Base-by-base conservation (phyloP, 441 rosid species). In the Capsella rubella region DNA sequence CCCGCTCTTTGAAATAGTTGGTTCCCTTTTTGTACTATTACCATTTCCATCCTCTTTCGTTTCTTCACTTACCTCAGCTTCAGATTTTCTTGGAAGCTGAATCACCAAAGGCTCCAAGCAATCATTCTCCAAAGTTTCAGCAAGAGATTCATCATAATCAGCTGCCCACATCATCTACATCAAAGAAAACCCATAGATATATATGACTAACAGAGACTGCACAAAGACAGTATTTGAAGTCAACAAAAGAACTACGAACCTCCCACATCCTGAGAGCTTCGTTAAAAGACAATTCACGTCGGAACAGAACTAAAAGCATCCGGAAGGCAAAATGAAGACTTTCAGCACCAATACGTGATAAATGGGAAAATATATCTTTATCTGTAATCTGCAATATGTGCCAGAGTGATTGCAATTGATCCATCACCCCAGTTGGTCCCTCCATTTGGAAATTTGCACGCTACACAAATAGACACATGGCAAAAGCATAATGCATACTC, bases 81-180 rank as follows among this genome's bases (percentile, higher is more conserved):
- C 86, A 64, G 84, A 56, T 65, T 86, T 83, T 59, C 73, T 68
- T 8, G 88, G 88, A 73, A 85, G 78, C 67, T 86, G 86, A 72
- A 93, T 68, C 76, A 84, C 82, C 83, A 93, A 79, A 34, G 91
- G 84, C 82, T 90, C 90, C 69, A 87, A 81, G 80, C 97, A 93
- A 70, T 86, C 84, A 76, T 84, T 88, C 80, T 76, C 96, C 75
- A 93, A 69, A 74, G 80, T 74, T 82, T 75, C 81, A 46, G 79
- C 77, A 37, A 79, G 14, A 67, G 92, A 86, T 73, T 91, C 91
- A 64, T 91, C 92, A 78, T 82, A 93, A 81, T 91, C 98, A 79
- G 97, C 96, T 78, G 97, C 98, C 98, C 98, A 94, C 93, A 94
- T 90, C 97, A 94, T 94, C 98, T 93, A 85, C 75, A 78, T 80